Conservation (phyloP, 176 grass and related monocot genomes). For the Cenchrus americanus region DNA sequence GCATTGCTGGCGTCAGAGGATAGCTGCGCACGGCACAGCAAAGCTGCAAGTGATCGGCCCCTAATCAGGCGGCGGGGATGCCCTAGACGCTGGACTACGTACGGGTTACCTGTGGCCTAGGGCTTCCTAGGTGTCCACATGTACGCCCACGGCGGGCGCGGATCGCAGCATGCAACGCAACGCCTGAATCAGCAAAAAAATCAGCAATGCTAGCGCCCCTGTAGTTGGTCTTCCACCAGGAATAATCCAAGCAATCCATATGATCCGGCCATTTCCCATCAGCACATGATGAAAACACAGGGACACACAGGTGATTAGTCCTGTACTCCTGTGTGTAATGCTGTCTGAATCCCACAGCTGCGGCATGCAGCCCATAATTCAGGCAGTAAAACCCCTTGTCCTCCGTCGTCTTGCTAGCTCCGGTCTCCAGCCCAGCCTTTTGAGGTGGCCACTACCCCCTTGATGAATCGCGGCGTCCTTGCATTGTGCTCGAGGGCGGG, state of each 20-base stretch:
- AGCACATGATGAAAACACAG: background rate
- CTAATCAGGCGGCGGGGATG: constrained; percentile 35
- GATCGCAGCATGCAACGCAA: constrained; percentile 39
- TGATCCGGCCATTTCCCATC: no score
- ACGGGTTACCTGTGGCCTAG: constrained; percentile 7
- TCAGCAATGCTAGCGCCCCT: background rate
- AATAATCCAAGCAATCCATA: background rate
- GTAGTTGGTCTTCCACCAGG: background rate
- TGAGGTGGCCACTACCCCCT: background rate
- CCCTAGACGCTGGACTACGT: background rate
- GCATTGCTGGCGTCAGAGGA: constrained; percentile 25
- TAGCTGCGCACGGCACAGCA: background rate
- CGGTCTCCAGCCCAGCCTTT: background rate
- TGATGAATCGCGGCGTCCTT: background rate
- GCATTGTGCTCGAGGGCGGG: background rate
- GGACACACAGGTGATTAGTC: background rate
- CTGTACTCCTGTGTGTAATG: background rate
- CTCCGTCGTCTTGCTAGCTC: background rate
- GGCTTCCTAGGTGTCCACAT: constrained; percentile 40
- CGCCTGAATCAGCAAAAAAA: background rate
- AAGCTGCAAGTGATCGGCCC: constrained; percentile 20
- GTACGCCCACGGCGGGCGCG: constrained; percentile 9
- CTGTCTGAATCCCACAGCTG: background rate
- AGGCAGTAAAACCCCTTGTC: background rate
- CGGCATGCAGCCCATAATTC: background rate